These are phyloP conservation scores for Spiromastix sp. DNA, from an alignment of 2,329 filamentous ascomycete species.

Conservation along the genomic window DNA sequence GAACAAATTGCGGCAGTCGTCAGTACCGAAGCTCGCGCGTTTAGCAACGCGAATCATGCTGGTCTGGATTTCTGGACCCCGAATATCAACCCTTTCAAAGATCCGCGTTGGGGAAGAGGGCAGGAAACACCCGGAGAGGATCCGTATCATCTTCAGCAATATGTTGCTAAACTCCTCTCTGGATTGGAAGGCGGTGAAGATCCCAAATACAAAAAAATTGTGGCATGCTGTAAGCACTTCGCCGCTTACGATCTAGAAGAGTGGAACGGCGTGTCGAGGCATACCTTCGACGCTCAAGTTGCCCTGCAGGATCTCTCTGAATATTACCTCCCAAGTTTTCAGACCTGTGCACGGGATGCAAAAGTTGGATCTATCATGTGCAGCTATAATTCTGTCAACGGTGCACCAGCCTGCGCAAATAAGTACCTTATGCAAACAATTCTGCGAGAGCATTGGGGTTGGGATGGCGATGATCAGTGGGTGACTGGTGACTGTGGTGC, in stretches of 20 bases:
- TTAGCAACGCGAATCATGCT: slow-evolving; percentile 46
- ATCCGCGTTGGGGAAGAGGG: slow-evolving; percentile 51
- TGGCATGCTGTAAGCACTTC: slow-evolving; percentile 49
- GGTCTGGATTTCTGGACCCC: slow-evolving; percentile 47
- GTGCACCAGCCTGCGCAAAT: slow-evolving; percentile 52
- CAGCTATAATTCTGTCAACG: slow-evolving; percentile 52
- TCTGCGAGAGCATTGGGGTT: slow-evolving; percentile 54
- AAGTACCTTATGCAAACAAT: slow-evolving; percentile 50
- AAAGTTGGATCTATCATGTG: slow-evolving; percentile 49
- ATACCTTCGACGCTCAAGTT: slow-evolving; percentile 44
- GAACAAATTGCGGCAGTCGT: slow-evolving; percentile 38
- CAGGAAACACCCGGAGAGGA: slow-evolving; percentile 51
- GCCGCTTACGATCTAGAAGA: slow-evolving; percentile 45
- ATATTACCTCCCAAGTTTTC: slow-evolving; percentile 56
- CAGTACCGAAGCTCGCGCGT: slow-evolving; percentile 49
- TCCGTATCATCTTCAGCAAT: slow-evolving; percentile 36
- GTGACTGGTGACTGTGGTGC: slow-evolving; percentile 55
- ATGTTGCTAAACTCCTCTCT: slow-evolving; percentile 38
- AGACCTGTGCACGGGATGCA: slow-evolving; percentile 50
- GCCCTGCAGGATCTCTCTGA: slow-evolving; percentile 51
- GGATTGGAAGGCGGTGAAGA: slow-evolving; percentile 44
- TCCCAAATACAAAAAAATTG: slow-evolving; percentile 32
- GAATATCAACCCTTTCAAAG: slow-evolving; percentile 53
- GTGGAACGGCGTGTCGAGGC: slow-evolving; percentile 29
- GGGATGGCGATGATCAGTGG: slow-evolving; percentile 48